Percentiles rank a stretch among this genome's conserved stretches.
Conservation (phyloP, 2,329 filamentous ascomycete genomes). For the Dryadomyces quercus-mongolicae region DNA sequence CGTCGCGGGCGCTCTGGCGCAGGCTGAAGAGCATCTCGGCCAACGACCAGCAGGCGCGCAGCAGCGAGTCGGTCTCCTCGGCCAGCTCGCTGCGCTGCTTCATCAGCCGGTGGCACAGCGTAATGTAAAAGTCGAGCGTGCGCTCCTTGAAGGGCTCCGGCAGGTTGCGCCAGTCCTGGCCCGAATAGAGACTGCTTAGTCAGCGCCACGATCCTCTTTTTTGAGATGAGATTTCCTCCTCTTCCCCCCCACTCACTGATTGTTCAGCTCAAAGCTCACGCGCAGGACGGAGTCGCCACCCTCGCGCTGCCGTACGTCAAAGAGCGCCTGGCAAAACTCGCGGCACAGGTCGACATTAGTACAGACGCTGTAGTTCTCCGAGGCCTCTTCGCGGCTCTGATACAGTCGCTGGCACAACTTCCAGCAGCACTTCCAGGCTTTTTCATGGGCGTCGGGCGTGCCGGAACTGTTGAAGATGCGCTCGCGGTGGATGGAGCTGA, state of each 20-base stretch:
- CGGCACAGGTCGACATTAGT: conserved; percentile 77
- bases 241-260: conserved; percentile 46
- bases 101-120: conserved; percentile 89
- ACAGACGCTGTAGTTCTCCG: conserved; percentile 52
- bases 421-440: conserved; percentile 92
- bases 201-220: neutral
- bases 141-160: conserved; percentile 81
- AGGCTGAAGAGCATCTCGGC: conserved; percentile 90
- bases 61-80: conserved; percentile 71
- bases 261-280: conserved; percentile 91
- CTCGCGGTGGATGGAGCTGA: conserved; percentile 74
- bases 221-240: too few species aligned
- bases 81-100: conserved; percentile 72
- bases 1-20: conserved; percentile 67
- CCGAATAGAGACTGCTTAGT: conserved; percentile 60
- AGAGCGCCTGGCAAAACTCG: conserved; percentile 84
- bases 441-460: conserved; percentile 67
- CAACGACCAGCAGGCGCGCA: conserved; percentile 78
- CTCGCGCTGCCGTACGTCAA: conserved; percentile 68
- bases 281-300: conserved; percentile 79
- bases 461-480: conserved; percentile 66
- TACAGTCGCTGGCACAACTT: conserved; percentile 83
- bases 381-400: conserved; percentile 61
- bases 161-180: conserved; percentile 65
- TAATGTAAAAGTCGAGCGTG: conserved; percentile 89